Percentiles rank a stretch among this genome's conserved stretches.
These are phyloP conservation scores for Hanseniaspora valbyensis DNA, from an alignment of 805 yeast genomes.

Conservation along the genomic window DNA sequence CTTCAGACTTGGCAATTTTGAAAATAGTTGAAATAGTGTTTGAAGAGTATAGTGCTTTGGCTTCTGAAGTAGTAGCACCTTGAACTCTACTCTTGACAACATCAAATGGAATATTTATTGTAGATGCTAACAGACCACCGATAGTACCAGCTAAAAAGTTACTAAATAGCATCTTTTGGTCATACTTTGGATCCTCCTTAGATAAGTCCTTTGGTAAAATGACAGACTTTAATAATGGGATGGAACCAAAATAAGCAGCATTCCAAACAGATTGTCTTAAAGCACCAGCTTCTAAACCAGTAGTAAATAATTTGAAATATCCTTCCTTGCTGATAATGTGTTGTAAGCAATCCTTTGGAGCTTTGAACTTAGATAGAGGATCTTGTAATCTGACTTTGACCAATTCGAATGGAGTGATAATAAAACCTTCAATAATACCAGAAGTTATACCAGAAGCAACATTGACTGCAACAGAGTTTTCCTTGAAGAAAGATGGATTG, in stretches of 20 bases:
- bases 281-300: slow-evolving; percentile 86
- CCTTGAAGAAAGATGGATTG: slow-evolving; percentile 10
- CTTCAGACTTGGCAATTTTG: slow-evolving; percentile 58
- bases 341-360: slow-evolving; percentile 71
- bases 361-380: slow-evolving; percentile 64
- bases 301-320: slow-evolving; percentile 65
- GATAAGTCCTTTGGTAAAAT: slow-evolving; percentile 68
- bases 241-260: slow-evolving; percentile 94
- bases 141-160: slow-evolving; percentile 86
- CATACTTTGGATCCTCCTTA: slow-evolving; percentile 58
- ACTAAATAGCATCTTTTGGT: slow-evolving; percentile 30
- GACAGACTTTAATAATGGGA: slow-evolving; percentile 63
- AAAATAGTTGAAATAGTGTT: slow-evolving; percentile 67
- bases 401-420: slow-evolving; percentile 94
- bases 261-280: slow-evolving; percentile 98
- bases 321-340: slow-evolving; percentile 70
- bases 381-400: slow-evolving; percentile 93
- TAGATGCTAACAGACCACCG: slow-evolving; percentile 97
- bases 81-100: slow-evolving; percentile 96
- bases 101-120: slow-evolving; percentile 91
- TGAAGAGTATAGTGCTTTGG: slow-evolving; percentile 82
- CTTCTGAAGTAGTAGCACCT: slow-evolving; percentile 55
- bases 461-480: slow-evolving; percentile 49
- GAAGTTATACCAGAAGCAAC: slow-evolving; percentile 95
- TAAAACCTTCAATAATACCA: slow-evolving; percentile 93